These are phyloP conservation scores for Hsuehochloa calcarea DNA, from an alignment of 176 grass and related monocot species.

Conservation along the genomic window DNA sequence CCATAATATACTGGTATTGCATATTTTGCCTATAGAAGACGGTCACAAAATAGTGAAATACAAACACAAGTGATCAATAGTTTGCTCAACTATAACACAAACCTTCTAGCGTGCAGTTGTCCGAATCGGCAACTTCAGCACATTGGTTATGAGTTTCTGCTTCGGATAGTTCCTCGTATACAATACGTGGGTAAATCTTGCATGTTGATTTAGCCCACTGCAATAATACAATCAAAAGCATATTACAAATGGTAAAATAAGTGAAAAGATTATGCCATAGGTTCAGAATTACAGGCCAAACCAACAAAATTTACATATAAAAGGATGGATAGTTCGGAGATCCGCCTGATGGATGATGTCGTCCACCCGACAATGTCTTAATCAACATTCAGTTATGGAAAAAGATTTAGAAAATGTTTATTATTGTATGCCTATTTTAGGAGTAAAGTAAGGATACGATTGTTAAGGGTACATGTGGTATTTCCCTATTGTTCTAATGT, in stretches of 20 bases:
- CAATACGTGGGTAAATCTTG: conserved; percentile 87
- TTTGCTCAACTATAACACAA: neutral
- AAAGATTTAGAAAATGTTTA: conserved; percentile 22
- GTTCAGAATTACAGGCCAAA: conserved; percentile 13
- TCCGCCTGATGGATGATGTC: conserved; percentile 91
- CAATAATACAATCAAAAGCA: conserved; percentile 25
- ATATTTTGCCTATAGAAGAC: neutral
- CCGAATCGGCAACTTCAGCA: conserved; percentile 20
- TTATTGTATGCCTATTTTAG: conserved; percentile 20
- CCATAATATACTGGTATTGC: neutral
- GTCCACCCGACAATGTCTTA: conserved; percentile 99
- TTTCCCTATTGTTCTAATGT: too few relatives aligned
- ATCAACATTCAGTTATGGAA: conserved; percentile 49
- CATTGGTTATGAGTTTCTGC: conserved; percentile 59
- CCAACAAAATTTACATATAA: conserved; percentile 17
- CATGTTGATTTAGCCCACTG: conserved; percentile 69
- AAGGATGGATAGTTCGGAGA: conserved; percentile 65
- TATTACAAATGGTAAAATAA: conserved; percentile 8
- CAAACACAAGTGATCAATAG: neutral
- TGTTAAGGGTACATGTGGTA: too few relatives aligned
- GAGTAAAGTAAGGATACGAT: conserved; percentile 67
- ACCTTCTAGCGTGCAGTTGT: conserved; percentile 77
- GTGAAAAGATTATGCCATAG: neutral
- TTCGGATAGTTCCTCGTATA: conserved; percentile 75
- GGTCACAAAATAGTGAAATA: neutral